Percentiles rank a stretch among this genome's conserved stretches.
phyloP scores from a whole-genome alignment of 2,329 filamentous ascomycete genomes.

The Claviceps pazoutovae region DNA sequence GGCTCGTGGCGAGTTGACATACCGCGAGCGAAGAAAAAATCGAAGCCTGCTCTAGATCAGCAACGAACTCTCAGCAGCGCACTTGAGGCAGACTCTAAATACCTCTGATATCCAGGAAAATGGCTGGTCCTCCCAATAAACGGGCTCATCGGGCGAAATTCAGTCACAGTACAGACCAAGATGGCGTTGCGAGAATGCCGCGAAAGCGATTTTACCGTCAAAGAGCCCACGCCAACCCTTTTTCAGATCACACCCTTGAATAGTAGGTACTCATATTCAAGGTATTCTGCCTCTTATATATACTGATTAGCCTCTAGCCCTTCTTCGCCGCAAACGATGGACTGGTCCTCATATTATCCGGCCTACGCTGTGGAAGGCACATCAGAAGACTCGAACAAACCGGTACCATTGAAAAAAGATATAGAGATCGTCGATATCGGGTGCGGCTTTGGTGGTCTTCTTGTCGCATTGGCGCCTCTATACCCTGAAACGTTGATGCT shows the following conservation, averaged over 20 bases:
- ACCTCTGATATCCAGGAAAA: conserved; percentile 4
- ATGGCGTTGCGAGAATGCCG: conserved; percentile 50
- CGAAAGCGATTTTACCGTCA: conserved; percentile 96
- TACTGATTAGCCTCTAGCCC: conserved; percentile 42
- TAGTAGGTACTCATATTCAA: conserved; percentile 47
- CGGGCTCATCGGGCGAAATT: conserved; percentile 54
- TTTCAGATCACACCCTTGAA: conserved; percentile 78
- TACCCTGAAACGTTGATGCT: conserved; percentile 73
- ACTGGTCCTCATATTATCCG: conserved; percentile 79
- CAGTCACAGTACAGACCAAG: conserved; percentile 38
- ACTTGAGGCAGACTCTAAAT: not conserved
- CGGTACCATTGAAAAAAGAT: conserved; percentile 34
- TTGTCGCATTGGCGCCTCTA: conserved; percentile 70
- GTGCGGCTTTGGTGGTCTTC: conserved; percentile 85
- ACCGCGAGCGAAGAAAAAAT: not conserved
- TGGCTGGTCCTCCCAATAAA: conserved; percentile 32
- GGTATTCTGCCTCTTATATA: conserved; percentile 2
- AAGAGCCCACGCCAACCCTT: conserved; percentile 92
- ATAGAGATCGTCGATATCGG: conserved; percentile 94
- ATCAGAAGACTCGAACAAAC: conserved; percentile 14
- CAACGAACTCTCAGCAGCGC: not conserved
- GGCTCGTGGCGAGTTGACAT: not conserved
- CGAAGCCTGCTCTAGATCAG: not conserved
- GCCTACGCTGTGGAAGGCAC: conserved; percentile 41
- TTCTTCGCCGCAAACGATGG: conserved; percentile 65